A percentile compares a stretch with the other conserved stretches of the same genome.
Evolutionary conservation across 2,329 filamentous ascomycete species (phyloP).

Genomic region (Colletotrichum graminicola): DNA sequence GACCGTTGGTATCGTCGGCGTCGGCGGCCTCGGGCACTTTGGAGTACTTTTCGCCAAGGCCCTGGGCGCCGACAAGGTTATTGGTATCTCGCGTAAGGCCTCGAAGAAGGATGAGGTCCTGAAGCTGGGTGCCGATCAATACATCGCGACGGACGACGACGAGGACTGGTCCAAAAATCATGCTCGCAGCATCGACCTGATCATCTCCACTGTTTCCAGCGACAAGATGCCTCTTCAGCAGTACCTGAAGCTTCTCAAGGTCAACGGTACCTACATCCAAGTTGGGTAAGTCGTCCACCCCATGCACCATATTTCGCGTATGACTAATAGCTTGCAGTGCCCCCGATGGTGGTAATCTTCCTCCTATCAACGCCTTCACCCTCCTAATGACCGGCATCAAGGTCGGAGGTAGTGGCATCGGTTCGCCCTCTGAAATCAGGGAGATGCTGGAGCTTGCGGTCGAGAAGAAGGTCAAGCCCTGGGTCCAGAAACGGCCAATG

Average conservation of each 20-base stretch:
- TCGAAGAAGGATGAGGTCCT: conserved; percentile 67
- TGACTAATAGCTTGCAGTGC: conserved; percentile 48
- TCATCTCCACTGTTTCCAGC: conserved; percentile 68
- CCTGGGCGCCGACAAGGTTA: conserved; percentile 70
- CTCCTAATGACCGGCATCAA: conserved; percentile 66
- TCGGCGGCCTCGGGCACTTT: conserved; percentile 78
- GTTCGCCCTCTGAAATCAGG: conserved; percentile 60
- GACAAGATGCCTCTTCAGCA: conserved; percentile 61
- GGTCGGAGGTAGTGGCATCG: conserved; percentile 58
- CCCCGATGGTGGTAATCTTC: conserved; percentile 61
- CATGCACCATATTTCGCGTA: too few species aligned
- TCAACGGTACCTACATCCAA: conserved; percentile 45
- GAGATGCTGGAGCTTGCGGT: conserved; percentile 69
- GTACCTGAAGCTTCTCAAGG: conserved; percentile 66
- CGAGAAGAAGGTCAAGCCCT: conserved; percentile 65
- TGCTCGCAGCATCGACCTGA: conserved; percentile 65
- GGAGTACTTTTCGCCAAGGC: conserved; percentile 77
- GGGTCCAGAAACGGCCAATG: conserved; percentile 65
- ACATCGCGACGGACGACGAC: conserved; percentile 60
- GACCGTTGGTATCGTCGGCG: conserved; percentile 73
- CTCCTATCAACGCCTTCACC: conserved; percentile 62
- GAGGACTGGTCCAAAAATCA: conserved; percentile 67
- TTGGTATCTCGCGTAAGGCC: conserved; percentile 68
- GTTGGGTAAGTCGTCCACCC: conserved; percentile 41
- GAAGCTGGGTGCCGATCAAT: conserved; percentile 68